Conservation (phyloP, 208 protist genomes). For the Wallacemonas rigidus region DNA sequence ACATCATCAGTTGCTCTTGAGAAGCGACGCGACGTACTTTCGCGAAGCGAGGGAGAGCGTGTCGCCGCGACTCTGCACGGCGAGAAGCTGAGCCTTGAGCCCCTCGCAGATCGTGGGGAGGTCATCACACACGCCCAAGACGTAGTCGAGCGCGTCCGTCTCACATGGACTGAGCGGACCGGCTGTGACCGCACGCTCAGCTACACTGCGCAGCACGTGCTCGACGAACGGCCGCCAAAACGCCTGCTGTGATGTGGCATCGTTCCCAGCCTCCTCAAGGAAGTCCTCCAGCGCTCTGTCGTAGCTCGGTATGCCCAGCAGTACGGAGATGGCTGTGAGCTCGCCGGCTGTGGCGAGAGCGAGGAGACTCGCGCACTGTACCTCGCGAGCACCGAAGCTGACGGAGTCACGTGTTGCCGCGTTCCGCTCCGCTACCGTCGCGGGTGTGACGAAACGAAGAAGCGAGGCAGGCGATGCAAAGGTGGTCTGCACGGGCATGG, state of each 20-base stretch:
- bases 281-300: conserved; percentile 37
- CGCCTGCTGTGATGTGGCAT: conserved; percentile 33
- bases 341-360: conserved; percentile 51
- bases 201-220: conserved; percentile 33
- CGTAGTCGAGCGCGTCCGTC: conserved; percentile 36
- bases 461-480: conserved; percentile 18
- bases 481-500: not conserved
- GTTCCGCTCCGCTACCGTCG: conserved; percentile 17
- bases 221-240: conserved; percentile 68
- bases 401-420: conserved; percentile 11
- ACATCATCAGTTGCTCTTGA: conserved; percentile 5
- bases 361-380: conserved; percentile 53
- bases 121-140: conserved; percentile 66
- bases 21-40: conserved; percentile 48
- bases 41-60: conserved; percentile 41
- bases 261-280: conserved; percentile 28
- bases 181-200: not conserved
- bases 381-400: conserved; percentile 23
- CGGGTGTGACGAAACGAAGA: conserved; percentile 24
- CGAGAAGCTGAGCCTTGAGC: conserved; percentile 40
- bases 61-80: conserved; percentile 18
- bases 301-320: conserved; percentile 59
- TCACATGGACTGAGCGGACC: not conserved
- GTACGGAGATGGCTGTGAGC: conserved; percentile 45
- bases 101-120: conserved; percentile 32